phyloP scores from a whole-genome alignment of 495 filamentous ascomycete species.

The Penicillium bovifimosum region DNA sequence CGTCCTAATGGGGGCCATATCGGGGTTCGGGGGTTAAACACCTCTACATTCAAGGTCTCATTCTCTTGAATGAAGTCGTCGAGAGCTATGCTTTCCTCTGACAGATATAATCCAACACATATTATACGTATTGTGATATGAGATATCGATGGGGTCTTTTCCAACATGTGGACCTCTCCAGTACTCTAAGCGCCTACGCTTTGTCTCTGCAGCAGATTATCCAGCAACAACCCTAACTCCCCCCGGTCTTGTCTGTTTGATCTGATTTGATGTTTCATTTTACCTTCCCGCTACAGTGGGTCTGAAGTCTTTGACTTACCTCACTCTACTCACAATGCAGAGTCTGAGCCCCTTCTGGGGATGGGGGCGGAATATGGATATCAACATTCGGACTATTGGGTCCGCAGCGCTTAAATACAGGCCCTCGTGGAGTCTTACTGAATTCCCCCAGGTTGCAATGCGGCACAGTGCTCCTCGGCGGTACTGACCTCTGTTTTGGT shows the following conservation, averaged over 20 bases:
- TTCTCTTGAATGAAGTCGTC: neutral
- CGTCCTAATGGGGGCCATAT: neutral
- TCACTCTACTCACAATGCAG: conserved; percentile 17
- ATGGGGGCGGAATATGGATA: conserved; percentile 25
- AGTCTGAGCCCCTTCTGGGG: conserved; percentile 25
- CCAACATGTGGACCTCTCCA: neutral
- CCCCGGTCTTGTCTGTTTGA: neutral
- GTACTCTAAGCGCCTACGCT: conserved; percentile 7
- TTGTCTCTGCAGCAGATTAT: conserved; percentile 2
- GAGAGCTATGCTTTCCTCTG: no score
- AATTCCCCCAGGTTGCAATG: conserved; percentile 25
- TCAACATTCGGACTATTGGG: conserved; percentile 18
- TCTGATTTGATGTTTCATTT: neutral
- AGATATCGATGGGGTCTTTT: neutral
- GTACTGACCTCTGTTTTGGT: conserved; percentile 27
- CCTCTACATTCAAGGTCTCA: neutral
- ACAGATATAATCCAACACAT: no score
- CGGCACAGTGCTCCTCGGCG: conserved; percentile 35
- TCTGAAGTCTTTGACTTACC: conserved; percentile 1
- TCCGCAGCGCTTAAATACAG: conserved; percentile 41
- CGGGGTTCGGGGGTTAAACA: neutral
- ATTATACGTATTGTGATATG: neutral
- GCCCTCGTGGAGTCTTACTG: conserved; percentile 32
- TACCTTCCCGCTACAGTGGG: neutral
- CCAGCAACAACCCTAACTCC: neutral